Percentiles rank a stretch among this genome's conserved stretches.
phyloP scores from a whole-genome alignment of 495 filamentous ascomycete species.

The Aspergillus diversus region DNA sequence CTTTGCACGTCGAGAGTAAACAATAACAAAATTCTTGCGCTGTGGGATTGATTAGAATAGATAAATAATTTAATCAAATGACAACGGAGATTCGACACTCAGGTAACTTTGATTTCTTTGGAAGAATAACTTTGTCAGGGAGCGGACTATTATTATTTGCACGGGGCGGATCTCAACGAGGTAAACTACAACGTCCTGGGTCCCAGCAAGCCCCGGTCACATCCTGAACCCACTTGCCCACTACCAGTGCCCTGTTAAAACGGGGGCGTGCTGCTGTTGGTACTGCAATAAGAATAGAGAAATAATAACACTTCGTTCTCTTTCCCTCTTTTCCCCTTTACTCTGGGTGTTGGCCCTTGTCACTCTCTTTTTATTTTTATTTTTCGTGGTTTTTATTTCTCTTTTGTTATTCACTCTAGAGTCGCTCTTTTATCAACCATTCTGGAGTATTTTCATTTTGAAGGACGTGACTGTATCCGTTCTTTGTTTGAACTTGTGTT shows the following conservation, averaged over 20 bases:
- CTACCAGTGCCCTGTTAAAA: background rate
- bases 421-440: background rate
- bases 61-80: background rate
- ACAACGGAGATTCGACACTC: background rate
- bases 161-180: background rate
- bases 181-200: background rate
- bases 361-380: background rate
- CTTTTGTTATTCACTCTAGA: background rate
- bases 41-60: background rate
- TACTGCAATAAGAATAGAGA: background rate
- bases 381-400: background rate
- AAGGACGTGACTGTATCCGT: background rate
- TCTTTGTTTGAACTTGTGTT: background rate
- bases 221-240: background rate
- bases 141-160: background rate
- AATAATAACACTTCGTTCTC: background rate
- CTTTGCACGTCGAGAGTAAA: no score
- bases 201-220: background rate
- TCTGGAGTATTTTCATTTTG: background rate
- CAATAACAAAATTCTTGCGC: background rate
- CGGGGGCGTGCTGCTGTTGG: background rate
- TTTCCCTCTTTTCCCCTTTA: background rate
- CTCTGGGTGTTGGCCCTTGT: constrained; percentile 3
- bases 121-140: no score
- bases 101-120: background rate